These are phyloP conservation scores for Puccinia coronata DNA, from an alignment of 1,284 basidiomycete species.

Conservation along the genomic window DNA sequence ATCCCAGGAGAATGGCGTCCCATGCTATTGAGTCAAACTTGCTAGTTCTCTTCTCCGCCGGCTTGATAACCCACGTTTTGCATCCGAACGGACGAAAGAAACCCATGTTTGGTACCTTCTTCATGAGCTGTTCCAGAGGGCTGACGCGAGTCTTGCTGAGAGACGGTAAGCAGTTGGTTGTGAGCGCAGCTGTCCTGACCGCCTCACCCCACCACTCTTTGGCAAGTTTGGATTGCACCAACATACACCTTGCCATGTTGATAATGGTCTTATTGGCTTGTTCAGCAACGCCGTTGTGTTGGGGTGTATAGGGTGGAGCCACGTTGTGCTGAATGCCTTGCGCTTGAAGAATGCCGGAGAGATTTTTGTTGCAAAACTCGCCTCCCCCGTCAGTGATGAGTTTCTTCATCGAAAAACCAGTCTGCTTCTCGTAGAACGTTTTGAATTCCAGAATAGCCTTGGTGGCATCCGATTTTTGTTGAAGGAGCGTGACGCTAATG, in stretches of 20 bases:
- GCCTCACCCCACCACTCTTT: conserved; percentile 24
- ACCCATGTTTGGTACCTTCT: no score
- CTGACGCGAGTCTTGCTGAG: no score
- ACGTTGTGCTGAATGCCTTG: background rate
- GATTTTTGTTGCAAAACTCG: no score
- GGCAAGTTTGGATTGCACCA: background rate
- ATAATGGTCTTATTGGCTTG: no score
- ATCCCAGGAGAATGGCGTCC: background rate
- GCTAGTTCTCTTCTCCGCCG: background rate
- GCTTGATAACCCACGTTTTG: no score
- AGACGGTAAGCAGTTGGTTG: no score
- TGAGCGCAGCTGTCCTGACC: background rate
- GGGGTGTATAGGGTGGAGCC: conserved; percentile 3
- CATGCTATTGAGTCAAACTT: background rate
- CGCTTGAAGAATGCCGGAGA: background rate
- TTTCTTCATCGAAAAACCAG: background rate
- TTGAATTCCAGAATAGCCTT: background rate
- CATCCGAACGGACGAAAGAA: background rate
- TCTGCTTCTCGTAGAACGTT: no score
- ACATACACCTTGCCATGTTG: background rate
- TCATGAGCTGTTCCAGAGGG: no score
- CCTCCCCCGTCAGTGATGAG: background rate
- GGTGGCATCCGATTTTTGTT: background rate
- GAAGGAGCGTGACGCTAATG: background rate
- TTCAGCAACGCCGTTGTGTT: conserved; percentile 10